Base-by-base conservation (phyloP, 805 yeast species). In the Yarrowia osloensis region DNA sequence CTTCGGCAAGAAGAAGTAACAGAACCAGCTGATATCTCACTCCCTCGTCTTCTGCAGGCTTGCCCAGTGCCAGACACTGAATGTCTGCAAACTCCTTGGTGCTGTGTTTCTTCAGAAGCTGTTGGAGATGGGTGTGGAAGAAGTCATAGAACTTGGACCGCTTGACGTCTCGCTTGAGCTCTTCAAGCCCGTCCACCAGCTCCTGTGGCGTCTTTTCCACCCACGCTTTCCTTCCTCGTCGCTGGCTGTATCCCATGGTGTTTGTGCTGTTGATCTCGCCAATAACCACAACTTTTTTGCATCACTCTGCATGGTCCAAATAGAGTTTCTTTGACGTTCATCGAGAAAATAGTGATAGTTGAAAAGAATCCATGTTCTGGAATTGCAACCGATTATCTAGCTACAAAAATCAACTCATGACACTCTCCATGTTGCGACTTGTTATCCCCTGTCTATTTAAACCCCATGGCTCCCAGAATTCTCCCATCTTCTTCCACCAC, bases 11-110 rank as follows among this genome's bases (percentile, higher is more conserved):
- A 21, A 82, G 79, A n/a, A 78, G 67, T 28, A 89, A 73, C 57
- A 85, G 74, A 0, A 91, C 92, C 11, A 89, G 73, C 75, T 90
- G 96, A 74, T 82, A 88, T 46, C 85, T 76, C 1, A 94, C 88
- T 26, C 84, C 83, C n/a, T 72, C 74, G 66, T 85, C 87, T 7
- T 82, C 83, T 15, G 83, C 75, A 4, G 91, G 89, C 5, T 86
- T 81, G 0, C 96, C 96, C 22, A 90, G 77, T 0, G 94, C 96
- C 33, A 90, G 75, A 71, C 94, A 89, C 71, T 91, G 78, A 69
- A 90, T 81, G 17, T 55, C 28, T 13, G 37, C 50, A 42, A 67
- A 40, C 31, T 44, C 17, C 24, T 52, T 31, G 67, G 67, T 17
- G 50, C n/a, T 54, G 26, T 66, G 35, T 52, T 54, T 29, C 21